phyloP scores from a whole-genome alignment of 2,329 filamentous ascomycete genomes.

The Aspergillus viridinutans region DNA sequence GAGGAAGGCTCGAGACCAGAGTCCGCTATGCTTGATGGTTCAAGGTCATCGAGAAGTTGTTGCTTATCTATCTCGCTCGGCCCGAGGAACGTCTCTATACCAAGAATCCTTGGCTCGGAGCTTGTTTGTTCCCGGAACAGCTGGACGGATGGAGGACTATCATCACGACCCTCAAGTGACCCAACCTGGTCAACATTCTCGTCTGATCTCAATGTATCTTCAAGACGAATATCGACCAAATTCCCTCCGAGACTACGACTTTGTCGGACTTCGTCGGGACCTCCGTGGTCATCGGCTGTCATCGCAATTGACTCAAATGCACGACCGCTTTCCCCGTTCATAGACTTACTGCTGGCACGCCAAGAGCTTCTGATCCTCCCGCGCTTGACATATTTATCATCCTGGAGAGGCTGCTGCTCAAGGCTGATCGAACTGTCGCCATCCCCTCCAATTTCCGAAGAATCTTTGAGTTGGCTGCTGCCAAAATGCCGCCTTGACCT shows the following conservation, averaged over 20 bases:
- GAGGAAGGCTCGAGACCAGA: constrained; percentile 56
- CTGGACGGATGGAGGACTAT: constrained; percentile 52
- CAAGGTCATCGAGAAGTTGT: constrained; percentile 41
- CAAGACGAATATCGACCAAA: constrained; percentile 84
- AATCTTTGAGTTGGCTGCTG: constrained; percentile 76
- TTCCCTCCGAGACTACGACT: constrained; percentile 57
- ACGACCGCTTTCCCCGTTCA: constrained; percentile 36
- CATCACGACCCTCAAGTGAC: constrained; percentile 40
- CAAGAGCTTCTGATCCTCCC: constrained; percentile 56
- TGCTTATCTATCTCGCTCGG: constrained; percentile 52
- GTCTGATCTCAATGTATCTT: constrained; percentile 54
- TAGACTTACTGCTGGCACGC: constrained; percentile 45
- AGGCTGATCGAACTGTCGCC: constrained; percentile 56
- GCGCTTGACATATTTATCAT: constrained; percentile 38
- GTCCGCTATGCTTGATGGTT: constrained; percentile 46
- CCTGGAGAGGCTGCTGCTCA: constrained; percentile 35
- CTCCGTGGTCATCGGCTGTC: constrained; percentile 33
- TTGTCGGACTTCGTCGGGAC: constrained; percentile 25
- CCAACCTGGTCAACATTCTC: constrained; percentile 40
- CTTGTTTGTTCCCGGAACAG: constrained; percentile 49
- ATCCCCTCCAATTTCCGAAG: constrained; percentile 74
- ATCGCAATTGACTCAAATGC: constrained; percentile 32
- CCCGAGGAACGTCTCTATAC: constrained; percentile 40
- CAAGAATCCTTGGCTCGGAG: constrained; percentile 33
- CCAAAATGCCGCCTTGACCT: constrained; percentile 85